Percentiles rank a stretch among this genome's conserved stretches.
These are phyloP conservation scores for Fraxinus anomala DNA, from an alignment of 257 asterid genomes.

Conservation along the genomic window DNA sequence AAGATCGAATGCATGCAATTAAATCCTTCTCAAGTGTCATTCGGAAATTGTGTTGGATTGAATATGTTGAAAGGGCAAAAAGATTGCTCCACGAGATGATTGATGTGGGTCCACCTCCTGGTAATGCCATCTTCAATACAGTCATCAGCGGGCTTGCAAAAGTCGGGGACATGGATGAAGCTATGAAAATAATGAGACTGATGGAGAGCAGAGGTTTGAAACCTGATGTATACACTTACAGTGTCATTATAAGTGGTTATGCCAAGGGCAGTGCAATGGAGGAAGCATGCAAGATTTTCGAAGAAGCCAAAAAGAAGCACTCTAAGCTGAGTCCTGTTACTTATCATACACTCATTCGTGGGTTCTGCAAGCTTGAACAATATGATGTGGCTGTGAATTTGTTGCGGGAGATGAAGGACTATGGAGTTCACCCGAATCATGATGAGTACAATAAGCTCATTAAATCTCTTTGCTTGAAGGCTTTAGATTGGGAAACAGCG, in stretches of 20 bases:
- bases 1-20: constrained; percentile 51
- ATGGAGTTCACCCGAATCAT: constrained; percentile 61
- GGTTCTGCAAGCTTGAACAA: constrained; percentile 78
- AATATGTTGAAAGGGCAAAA: constrained; percentile 63
- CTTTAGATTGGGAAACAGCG: constrained; percentile 81
- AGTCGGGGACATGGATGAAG: constrained; percentile 63
- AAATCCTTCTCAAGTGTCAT: constrained; percentile 62
- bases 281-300: constrained; percentile 64
- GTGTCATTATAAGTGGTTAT: constrained; percentile 71
- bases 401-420: constrained; percentile 68
- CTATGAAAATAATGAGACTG: constrained; percentile 44
- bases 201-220: constrained; percentile 81
- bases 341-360: constrained; percentile 72
- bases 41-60: constrained; percentile 68
- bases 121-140: constrained; percentile 60
- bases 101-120: constrained; percentile 79
- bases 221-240: constrained; percentile 79
- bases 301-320: constrained; percentile 71
- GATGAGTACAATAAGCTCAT: constrained; percentile 83
- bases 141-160: constrained; percentile 71
- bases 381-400: constrained; percentile 66
- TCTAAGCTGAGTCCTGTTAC: constrained; percentile 60
- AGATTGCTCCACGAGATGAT: constrained; percentile 66
- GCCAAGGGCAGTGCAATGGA: constrained; percentile 63
- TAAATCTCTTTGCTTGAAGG: constrained; percentile 78